These are phyloP conservation scores for Saussurea involucrata DNA, from an alignment of 129 eudicot genomes.

Conservation along the genomic window DNA sequence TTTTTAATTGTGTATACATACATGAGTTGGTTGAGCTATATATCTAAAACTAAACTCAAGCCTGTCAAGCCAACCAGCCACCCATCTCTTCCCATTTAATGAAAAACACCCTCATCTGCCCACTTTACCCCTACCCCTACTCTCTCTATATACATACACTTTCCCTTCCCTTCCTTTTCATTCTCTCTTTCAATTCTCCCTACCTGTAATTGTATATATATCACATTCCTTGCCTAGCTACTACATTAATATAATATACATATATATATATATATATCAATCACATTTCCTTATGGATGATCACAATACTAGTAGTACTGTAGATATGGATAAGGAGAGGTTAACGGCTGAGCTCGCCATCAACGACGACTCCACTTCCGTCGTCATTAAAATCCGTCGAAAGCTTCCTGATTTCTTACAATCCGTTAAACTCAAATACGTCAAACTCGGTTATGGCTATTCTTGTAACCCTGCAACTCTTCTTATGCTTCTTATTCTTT, in stretches of 20 bases:
- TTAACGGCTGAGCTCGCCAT: conserved; percentile 80
- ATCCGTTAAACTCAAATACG: conserved; percentile 87
- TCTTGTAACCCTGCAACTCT: conserved; percentile 56
- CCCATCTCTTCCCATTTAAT: conserved; percentile 30
- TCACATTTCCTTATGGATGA: conserved; percentile 5
- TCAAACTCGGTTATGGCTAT: conserved; percentile 76
- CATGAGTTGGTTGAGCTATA: conserved; percentile 50
- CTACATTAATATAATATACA: background rate
- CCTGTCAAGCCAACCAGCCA: conserved; percentile 6
- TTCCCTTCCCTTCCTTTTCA: background rate
- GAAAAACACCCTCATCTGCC: conserved; percentile 21
- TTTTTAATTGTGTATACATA: conserved; percentile 1
- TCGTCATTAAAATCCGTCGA: conserved; percentile 75
- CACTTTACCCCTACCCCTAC: conserved; percentile 25
- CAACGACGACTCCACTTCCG: conserved; percentile 54
- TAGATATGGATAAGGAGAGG: conserved; percentile 80
- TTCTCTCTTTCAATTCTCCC: background rate
- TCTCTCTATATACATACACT: background rate
- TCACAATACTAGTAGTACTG: conserved; percentile 30
- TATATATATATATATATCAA: background rate
- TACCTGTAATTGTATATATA: background rate
- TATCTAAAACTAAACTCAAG: conserved; percentile 16
- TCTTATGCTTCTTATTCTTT: conserved; percentile 31
- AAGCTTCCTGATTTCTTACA: conserved; percentile 73
- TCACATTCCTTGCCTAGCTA: background rate